phyloP scores from a whole-genome alignment of 768 basidiomycete species.

The Hygrocybe punicea region DNA sequence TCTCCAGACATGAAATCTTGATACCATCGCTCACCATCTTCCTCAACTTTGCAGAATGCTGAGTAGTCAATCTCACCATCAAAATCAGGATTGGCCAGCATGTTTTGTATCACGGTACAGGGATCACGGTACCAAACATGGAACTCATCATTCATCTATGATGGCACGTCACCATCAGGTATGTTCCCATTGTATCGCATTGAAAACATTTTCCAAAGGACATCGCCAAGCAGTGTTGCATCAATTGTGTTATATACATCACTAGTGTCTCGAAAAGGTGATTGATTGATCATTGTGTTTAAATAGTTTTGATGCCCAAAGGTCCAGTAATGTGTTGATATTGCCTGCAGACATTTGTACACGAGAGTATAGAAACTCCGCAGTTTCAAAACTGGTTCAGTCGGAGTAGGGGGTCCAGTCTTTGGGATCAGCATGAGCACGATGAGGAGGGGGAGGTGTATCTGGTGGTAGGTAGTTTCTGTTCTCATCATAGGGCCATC shows the following conservation, averaged over 20 bases:
- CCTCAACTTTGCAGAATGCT: conserved; percentile 19
- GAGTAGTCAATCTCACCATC: conserved; percentile 17
- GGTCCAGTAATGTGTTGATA: neutral
- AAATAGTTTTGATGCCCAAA: neutral
- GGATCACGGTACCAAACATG: conserved; percentile 36
- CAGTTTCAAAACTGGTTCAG: too few species aligned
- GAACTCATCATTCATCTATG: conserved; percentile 32
- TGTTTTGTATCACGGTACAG: conserved; percentile 17
- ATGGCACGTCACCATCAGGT: conserved; percentile 16
- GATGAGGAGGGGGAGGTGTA: too few species aligned
- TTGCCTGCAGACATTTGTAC: too few species aligned
- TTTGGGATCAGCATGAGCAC: too few species aligned
- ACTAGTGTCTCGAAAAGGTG: conserved; percentile 22
- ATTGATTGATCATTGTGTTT: conserved; percentile 2
- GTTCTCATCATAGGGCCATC: too few species aligned
- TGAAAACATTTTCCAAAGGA: conserved; percentile 25
- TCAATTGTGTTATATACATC: conserved; percentile 29
- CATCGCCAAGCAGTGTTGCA: conserved; percentile 19
- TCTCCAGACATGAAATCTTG: conserved; percentile 38
- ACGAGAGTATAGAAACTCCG: too few species aligned
- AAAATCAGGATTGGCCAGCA: conserved; percentile 25
- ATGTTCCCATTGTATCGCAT: conserved; percentile 17
- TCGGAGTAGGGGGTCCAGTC: too few species aligned
- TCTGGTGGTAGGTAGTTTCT: too few species aligned
- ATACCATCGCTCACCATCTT: conserved; percentile 23